Base-by-base conservation (phyloP, 495 filamentous ascomycete genomes). In the Aspergillus funiculosus region DNA sequence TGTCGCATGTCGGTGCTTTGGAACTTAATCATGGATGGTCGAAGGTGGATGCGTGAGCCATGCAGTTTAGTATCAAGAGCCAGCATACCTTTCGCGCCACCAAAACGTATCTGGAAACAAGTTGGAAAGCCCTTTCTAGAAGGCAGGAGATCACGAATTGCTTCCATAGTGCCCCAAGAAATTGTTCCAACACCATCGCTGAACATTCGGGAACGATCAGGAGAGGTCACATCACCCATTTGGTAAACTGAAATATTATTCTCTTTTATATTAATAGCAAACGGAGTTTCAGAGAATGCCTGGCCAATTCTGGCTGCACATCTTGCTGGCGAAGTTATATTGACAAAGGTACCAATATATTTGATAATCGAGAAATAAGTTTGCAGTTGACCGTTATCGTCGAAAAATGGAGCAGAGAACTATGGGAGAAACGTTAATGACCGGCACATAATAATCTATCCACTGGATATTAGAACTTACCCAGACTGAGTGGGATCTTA, bases 291-390 rank as follows among this genome's bases (percentile, higher is more conserved):
- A 0, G 86, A 85, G 40, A 92, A 92, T 0, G 85, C 81, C 54
- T 92, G 88, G 1, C 88, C 88, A 26, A 92, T 89, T 22, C 87
- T 70, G 0, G 88, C 87, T 0, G 88, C 88, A 43, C 83, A 88
- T 45, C 78, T 80, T 1, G 88, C 86, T 0, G 86, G 84, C 3
- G 71, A 82, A 4, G 62, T 65, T 31, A 92, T 84, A 0, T 62
- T 19, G 5, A 62, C 56, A 54, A 92, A 91, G 29, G 82, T 70
- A 0, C 88, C 88, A 0, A 92, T 68, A 2, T 62, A 59, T 8
- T 51, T 53, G 44, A 91, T 83, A 18, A 92, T 74, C 1, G 50
- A 58, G 10, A 77, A 63, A 8, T 70, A 60, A 0, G 72, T 62
- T 0, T 77, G 50, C 1, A 60, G 19, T 1, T 30, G 28, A 19